Conservation (phyloP, 768 basidiomycete genomes). For the Suillus weaverae region DNA sequence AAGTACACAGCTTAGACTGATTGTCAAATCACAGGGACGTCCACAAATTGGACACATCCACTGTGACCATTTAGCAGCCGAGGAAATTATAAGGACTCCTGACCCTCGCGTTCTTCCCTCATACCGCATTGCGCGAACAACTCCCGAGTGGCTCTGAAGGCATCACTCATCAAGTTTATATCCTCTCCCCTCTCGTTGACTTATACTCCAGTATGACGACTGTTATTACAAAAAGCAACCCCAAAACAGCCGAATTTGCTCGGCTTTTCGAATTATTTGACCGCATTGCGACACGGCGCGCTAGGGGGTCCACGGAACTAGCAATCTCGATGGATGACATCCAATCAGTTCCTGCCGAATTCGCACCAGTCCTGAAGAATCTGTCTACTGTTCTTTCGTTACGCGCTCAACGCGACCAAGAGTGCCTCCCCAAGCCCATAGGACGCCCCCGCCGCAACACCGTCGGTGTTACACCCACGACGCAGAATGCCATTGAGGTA, state of each 20-base stretch:
- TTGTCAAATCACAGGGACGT: not conserved
- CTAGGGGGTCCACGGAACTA: conserved; percentile 24
- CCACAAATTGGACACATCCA: not conserved
- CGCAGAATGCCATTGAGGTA: conserved; percentile 20
- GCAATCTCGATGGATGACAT: conserved; percentile 33
- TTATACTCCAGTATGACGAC: conserved; percentile 19
- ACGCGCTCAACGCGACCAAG: conserved; percentile 32
- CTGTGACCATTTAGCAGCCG: not conserved
- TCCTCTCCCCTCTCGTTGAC: conserved; percentile 2
- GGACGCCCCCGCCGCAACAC: conserved; percentile 25
- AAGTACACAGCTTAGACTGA: not conserved
- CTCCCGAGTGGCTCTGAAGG: not conserved
- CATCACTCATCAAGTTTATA: not conserved
- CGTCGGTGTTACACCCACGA: conserved; percentile 18
- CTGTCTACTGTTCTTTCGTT: conserved; percentile 36
- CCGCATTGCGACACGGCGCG: conserved; percentile 46
- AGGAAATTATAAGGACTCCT: conserved; percentile 20
- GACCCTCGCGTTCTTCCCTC: not conserved
- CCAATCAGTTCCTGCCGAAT: conserved; percentile 27
- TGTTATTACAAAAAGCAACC: conserved; percentile 26
- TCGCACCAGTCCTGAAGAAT: conserved; percentile 37
- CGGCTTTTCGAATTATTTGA: conserved; percentile 56
- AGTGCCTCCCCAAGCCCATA: conserved; percentile 7
- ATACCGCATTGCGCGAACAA: conserved; percentile 7
- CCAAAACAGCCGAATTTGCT: conserved; percentile 52